Conservation (phyloP, 2,329 filamentous ascomycete species). For the Kalmusia sp. region DNA sequence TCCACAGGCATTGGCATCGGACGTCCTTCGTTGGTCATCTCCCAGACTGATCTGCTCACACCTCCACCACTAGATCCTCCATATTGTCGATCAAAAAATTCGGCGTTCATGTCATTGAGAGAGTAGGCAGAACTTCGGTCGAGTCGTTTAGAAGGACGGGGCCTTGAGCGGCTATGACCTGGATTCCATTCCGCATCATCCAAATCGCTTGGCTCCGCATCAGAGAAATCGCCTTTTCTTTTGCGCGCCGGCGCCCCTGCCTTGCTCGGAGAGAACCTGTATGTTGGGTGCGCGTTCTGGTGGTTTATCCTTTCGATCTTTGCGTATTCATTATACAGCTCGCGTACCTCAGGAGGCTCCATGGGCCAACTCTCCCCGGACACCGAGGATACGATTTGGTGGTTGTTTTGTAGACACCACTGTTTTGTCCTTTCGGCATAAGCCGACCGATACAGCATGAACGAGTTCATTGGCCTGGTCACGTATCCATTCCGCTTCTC, state of each 20-base stretch:
- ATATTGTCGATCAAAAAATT: slow-evolving; percentile 37
- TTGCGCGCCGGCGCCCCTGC: slow-evolving; percentile 53
- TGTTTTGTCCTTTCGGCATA: slow-evolving; percentile 87
- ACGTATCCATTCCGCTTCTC: slow-evolving; percentile 77
- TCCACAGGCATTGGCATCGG: slow-evolving; percentile 56
- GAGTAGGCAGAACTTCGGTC: slow-evolving; percentile 36
- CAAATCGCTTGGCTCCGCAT: slow-evolving; percentile 51
- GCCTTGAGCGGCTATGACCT: slow-evolving; percentile 28
- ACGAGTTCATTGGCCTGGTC: slow-evolving; percentile 94
- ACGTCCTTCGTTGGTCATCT: slow-evolving; percentile 59
- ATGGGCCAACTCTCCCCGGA: slow-evolving; percentile 86
- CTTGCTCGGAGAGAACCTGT: slow-evolving; percentile 93
- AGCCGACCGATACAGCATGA: slow-evolving; percentile 95
- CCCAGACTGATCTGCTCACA: slow-evolving; percentile 59
- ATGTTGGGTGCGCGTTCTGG: slow-evolving; percentile 81
- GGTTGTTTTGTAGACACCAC: slow-evolving; percentile 85
- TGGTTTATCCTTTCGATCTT: slow-evolving; percentile 85
- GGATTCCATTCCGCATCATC: slow-evolving; percentile 50
- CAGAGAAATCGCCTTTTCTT: slow-evolving; percentile 54
- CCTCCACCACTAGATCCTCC: slow-evolving; percentile 34
- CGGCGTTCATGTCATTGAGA: slow-evolving; percentile 27
- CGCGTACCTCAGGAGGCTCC: slow-evolving; percentile 75
- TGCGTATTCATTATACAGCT: slow-evolving; percentile 80
- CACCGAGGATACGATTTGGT: slow-evolving; percentile 89
- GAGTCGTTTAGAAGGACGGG: slow-evolving; percentile 30